These are phyloP conservation scores for Fusarium papillatum DNA, from an alignment of 2,329 filamentous ascomycete genomes.

Conservation along the genomic window DNA sequence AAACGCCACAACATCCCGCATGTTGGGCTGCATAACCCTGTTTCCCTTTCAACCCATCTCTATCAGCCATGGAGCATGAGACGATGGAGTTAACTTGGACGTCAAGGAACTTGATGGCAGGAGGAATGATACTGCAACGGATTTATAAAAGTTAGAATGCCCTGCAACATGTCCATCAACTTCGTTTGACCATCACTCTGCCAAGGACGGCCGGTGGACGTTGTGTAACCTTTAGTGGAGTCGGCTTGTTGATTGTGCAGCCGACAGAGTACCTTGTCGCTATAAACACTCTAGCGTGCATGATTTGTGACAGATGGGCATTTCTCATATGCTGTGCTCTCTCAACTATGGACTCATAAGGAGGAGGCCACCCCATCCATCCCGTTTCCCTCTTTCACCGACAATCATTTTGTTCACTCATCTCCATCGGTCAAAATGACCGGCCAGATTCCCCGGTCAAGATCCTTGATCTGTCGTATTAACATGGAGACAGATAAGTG, in stretches of 20 bases:
- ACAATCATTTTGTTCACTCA: not conserved
- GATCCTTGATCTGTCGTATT: slow-evolving; percentile 1
- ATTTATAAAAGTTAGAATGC: not conserved
- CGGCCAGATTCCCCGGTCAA: not conserved
- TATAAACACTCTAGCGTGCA: not conserved
- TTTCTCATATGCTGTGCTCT: not conserved
- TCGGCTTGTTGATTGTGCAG: not conserved
- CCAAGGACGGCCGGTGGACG: not conserved
- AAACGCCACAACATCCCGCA: not conserved
- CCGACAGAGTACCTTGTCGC: not conserved
- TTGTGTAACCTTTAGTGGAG: slow-evolving; percentile 13
- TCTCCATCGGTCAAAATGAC: not conserved
- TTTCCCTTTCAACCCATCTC: not conserved
- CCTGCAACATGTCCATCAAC: not conserved
- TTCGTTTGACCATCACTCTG: not conserved
- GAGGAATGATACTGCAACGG: not conserved
- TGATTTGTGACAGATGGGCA: not conserved
- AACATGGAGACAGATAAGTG: slow-evolving; percentile 7
- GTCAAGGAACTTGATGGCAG: not conserved
- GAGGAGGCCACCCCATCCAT: not conserved
- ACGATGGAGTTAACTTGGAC: not conserved
- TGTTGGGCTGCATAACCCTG: not conserved
- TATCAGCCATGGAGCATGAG: not conserved
- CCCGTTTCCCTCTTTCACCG: not conserved
- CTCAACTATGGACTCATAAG: not conserved